These are phyloP conservation scores for Teunomyces cretensis DNA, from an alignment of 805 yeast genomes.

Conservation along the genomic window DNA sequence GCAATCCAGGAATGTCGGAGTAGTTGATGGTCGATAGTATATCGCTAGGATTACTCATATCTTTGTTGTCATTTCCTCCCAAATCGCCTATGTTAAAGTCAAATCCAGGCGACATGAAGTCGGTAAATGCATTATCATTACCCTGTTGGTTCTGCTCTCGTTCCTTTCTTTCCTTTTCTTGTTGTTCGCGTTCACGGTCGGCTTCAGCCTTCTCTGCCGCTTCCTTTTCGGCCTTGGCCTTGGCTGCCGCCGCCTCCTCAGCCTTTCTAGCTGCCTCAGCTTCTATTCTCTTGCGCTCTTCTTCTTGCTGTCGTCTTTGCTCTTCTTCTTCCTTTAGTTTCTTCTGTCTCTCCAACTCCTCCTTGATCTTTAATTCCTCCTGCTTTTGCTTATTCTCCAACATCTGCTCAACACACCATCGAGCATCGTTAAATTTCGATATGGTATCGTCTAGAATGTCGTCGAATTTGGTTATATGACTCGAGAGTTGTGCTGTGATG, in stretches of 20 bases:
- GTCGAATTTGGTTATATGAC: conserved; percentile 37
- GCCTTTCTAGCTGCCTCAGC: conserved; percentile 12
- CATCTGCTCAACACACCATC: conserved; percentile 45
- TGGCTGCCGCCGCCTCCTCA: conserved; percentile 4
- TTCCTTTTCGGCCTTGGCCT: conserved; percentile 9
- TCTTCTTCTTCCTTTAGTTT: conserved; percentile 25
- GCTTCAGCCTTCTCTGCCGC: conserved; percentile 11
- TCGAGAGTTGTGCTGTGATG: conserved; percentile 34
- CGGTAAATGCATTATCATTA: conserved; percentile 12
- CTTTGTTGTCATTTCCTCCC: conserved; percentile 2
- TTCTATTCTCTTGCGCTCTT: conserved; percentile 15
- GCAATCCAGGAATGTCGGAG: conserved; percentile 10
- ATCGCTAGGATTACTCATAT: conserved; percentile 32
- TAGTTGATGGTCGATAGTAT: conserved; percentile 29
- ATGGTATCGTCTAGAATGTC: conserved; percentile 44
- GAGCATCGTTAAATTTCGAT: conserved; percentile 41
- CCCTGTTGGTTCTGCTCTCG: conserved; percentile 5
- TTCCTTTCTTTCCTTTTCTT: conserved; percentile 13
- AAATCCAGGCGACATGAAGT: conserved; percentile 25
- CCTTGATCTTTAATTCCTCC: conserved; percentile 38
- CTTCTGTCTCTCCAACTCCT: conserved; percentile 33
- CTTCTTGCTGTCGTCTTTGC: conserved; percentile 15
- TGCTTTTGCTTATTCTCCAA: conserved; percentile 42
- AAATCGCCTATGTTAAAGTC: conserved; percentile 27
- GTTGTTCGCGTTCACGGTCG: conserved; percentile 11